phyloP scores from a whole-genome alignment of 805 yeast species.

The Kregervanrija pseudodelftensis region DNA sequence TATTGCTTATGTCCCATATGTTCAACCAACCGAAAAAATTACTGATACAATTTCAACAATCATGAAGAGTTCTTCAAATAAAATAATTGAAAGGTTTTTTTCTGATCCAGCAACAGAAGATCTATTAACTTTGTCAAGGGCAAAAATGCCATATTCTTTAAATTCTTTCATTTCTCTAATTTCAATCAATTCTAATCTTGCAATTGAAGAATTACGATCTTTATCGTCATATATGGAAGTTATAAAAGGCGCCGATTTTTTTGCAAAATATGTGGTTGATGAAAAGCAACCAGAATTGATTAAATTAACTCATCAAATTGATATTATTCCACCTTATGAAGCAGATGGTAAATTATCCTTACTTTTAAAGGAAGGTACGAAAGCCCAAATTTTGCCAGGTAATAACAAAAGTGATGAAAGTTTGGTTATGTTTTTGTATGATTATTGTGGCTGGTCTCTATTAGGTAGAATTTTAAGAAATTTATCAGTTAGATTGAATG shows the following conservation, averaged over 20 bases:
- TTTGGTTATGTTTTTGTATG: conserved; percentile 60
- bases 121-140: conserved; percentile 47
- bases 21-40: conserved; percentile 39
- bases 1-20: conserved; percentile 40
- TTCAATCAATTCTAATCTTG: conserved; percentile 58
- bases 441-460: conserved; percentile 82
- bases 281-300: conserved; percentile 46
- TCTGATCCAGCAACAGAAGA: conserved; percentile 35
- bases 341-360: conserved; percentile 36
- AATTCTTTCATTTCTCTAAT: conserved; percentile 55
- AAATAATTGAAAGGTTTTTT: conserved; percentile 39
- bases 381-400: conserved; percentile 40
- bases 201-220: conserved; percentile 51
- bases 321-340: conserved; percentile 47
- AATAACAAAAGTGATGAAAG: conserved; percentile 7
- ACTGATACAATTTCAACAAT: conserved; percentile 36
- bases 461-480: conserved; percentile 74
- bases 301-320: conserved; percentile 33
- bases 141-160: conserved; percentile 66
- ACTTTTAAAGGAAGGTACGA: conserved; percentile 45
- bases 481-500: conserved; percentile 33
- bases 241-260: conserved; percentile 33
- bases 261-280: conserved; percentile 37
- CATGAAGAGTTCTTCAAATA: conserved; percentile 37
- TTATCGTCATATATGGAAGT: conserved; percentile 56